Evolutionary conservation across 495 filamentous ascomycete genomes (phyloP).

Genomic region (Hypoxylon trugodes): DNA sequence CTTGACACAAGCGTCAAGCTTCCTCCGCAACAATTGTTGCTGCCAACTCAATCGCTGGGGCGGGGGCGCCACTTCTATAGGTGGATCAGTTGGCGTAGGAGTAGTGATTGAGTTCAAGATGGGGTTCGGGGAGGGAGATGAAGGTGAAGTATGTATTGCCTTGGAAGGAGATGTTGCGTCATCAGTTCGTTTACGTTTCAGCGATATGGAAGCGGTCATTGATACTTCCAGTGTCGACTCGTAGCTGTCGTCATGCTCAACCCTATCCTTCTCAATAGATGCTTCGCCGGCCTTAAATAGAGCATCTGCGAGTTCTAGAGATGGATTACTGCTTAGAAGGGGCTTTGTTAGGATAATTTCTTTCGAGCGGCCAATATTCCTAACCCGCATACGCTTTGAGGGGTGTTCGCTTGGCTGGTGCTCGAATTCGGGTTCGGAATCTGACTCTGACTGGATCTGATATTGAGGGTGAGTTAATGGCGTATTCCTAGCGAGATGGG

Average conservation of each 20-base stretch:
- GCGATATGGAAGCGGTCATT: neutral
- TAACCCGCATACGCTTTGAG: conserved; percentile 45
- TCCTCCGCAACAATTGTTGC: neutral
- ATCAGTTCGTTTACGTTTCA: conserved; percentile 1
- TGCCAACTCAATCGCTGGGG: neutral
- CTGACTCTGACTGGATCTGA: neutral
- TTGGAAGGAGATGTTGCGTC: neutral
- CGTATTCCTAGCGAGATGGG: too few species aligned
- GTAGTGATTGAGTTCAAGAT: too few species aligned
- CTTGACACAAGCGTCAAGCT: conserved; percentile 4
- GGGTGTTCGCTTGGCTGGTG: conserved; percentile 34
- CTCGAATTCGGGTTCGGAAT: neutral
- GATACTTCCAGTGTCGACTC: conserved; percentile 59
- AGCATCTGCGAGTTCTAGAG: neutral
- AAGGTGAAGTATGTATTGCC: neutral
- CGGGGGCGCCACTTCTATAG: neutral
- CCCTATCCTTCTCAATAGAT: conserved; percentile 36
- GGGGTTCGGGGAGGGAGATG: neutral
- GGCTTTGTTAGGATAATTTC: conserved; percentile 41
- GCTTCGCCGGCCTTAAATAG: conserved; percentile 56
- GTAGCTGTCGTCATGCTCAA: conserved; percentile 66
- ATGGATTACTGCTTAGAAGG: neutral
- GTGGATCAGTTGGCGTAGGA: neutral
- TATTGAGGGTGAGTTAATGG: neutral
- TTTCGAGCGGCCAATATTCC: conserved; percentile 69